Base-by-base conservation (phyloP, 306 rosid genomes). In the Cicer chorassanicum region DNA sequence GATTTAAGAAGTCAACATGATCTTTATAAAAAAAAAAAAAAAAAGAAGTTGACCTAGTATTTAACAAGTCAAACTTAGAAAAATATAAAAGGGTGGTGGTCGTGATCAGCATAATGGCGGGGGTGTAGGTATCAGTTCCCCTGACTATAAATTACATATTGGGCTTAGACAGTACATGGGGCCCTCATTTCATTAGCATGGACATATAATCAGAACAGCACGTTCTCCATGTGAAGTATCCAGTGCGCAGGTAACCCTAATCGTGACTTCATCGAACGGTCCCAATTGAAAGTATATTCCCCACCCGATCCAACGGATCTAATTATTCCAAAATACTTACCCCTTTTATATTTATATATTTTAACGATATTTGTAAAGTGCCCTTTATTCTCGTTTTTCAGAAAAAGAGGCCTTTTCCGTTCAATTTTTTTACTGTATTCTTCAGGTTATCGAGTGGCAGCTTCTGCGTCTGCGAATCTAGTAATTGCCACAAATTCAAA, bases 301-400 rank as follows among this genome's bases (percentile, higher is more conserved):
- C 82, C 72, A 70, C 86, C 51, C 65, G 76, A 83, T 90, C 87
- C 80, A 81, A 82, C 74, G 88, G 88, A 12, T 12, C 57, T 11
- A 21, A 41, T 45, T 6, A 48, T n/a, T 9, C 24, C 39, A 68
- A 38, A 67, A 59, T 6, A 39, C 7, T 51, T 65, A 34, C 36
- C 5, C 34, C 36, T 29, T 4, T 2, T 10, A 41, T 41, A 42
- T 66, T 57, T 53, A 16, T 73, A 18, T 29, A n/a, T 53, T 67
- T 38, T 38, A 46, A 11, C 65, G 41, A 66, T 48, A 60, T 16
- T 72, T 48, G 16, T 55, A 70, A 76, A 82, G 72, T 44, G 34
- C 43, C 74, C 19, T 46, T 60, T 13, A 6, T 19, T 51, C 8
- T 54, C 9, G 13, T 60, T 60, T 40, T 53, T 11, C 42, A 34